These are phyloP conservation scores for Ceratocystiopsis minuta DNA, from an alignment of 2,329 filamentous ascomycete genomes.

Conservation along the genomic window DNA sequence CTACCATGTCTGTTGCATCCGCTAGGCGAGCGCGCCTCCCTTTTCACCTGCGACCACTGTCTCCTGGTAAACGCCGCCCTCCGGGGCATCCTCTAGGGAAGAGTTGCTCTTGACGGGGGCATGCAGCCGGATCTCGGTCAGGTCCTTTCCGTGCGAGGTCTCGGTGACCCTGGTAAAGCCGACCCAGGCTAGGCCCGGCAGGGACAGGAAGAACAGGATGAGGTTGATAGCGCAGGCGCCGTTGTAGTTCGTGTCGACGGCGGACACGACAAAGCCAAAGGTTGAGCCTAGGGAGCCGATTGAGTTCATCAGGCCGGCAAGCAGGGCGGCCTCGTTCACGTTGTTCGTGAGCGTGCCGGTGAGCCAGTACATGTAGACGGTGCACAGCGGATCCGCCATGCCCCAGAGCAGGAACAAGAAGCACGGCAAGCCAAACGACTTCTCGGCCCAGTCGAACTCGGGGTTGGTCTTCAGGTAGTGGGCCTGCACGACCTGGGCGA, in stretches of 20 bases:
- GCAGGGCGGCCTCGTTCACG: constrained; percentile 4
- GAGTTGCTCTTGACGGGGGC: not conserved
- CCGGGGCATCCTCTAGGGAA: too few species aligned
- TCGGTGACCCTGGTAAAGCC: constrained; percentile 1
- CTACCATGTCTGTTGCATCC: too few species aligned
- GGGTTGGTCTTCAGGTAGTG: constrained; percentile 5
- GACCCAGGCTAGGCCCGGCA: constrained; percentile 1
- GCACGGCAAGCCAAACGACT: constrained; percentile 4
- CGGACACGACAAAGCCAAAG: constrained; percentile 3
- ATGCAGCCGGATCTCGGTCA: not conserved
- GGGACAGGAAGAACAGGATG: constrained; percentile 1
- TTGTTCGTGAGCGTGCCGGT: constrained; percentile 7
- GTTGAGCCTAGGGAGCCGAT: constrained; percentile 3
- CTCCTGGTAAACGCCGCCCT: too few species aligned
- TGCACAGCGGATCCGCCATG: constrained; percentile 6
- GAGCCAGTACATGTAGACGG: constrained; percentile 8
- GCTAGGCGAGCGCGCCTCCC: too few species aligned
- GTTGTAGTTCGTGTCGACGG: constrained; percentile 4
- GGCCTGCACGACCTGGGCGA: constrained; percentile 6
- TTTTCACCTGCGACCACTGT: too few species aligned
- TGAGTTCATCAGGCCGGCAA: constrained; percentile 1
- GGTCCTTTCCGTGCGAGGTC: constrained; percentile 1
- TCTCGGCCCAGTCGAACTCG: constrained; percentile 6
- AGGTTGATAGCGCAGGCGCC: constrained; percentile 5
- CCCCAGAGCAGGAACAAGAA: constrained; percentile 8